Conservation (phyloP, 164 flowering plant genomes). For the Tetracentron sinense region DNA sequence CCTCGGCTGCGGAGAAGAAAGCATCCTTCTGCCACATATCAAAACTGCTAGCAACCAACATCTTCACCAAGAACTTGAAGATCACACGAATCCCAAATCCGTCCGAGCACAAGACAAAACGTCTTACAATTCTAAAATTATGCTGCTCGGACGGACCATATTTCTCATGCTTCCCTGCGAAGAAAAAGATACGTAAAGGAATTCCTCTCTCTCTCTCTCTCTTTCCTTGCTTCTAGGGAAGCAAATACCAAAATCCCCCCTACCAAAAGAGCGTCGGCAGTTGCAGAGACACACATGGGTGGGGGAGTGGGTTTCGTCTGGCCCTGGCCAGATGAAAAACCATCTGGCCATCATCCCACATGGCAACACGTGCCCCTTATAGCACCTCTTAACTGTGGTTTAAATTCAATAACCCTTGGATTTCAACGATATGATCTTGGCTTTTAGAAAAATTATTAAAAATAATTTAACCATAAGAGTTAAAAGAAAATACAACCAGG, state of each 20-base stretch:
- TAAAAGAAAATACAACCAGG: no score
- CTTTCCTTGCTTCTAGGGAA: background rate
- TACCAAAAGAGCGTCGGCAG: conserved; percentile 7
- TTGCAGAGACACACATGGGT: conserved; percentile 6
- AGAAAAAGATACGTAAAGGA: conserved; percentile 17
- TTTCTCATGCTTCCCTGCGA: conserved; percentile 8
- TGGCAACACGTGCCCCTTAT: no score
- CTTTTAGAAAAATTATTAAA: no score
- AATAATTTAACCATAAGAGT: no score
- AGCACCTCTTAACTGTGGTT: no score
- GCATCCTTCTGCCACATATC: conserved; percentile 83
- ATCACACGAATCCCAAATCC: conserved; percentile 6
- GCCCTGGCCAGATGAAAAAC: no score
- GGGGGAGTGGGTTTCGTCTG: no score
- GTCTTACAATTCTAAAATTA: background rate
- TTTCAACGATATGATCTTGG: no score
- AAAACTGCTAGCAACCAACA: conserved; percentile 72
- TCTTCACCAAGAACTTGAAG: conserved; percentile 23
- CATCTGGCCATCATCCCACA: no score
- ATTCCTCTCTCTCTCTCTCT: conserved; percentile 5
- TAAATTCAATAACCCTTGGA: no score
- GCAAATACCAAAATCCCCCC: background rate
- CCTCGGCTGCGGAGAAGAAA: conserved; percentile 90
- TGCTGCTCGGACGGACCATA: conserved; percentile 11
- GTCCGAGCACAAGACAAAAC: conserved; percentile 4